Base-by-base conservation (phyloP, 2,329 filamentous ascomycete species). In the Rhinocladiella similis region DNA sequence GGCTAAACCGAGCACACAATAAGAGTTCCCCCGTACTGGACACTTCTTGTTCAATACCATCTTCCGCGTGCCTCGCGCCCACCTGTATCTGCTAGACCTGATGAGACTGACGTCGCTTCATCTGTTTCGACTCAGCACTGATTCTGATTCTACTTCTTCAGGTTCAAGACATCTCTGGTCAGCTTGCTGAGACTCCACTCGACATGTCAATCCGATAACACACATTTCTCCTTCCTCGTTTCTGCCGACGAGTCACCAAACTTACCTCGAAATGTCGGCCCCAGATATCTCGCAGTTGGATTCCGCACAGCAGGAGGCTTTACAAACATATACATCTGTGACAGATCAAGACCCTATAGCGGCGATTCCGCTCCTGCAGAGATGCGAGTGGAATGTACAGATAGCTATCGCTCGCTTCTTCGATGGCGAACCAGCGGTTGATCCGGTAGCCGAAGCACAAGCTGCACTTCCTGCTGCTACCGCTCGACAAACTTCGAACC, bases 391-490 rank as follows among this genome's bases (percentile, higher is more conserved):
- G 94, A 99, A 97, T 69, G 89, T 96, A 0, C 89, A 97, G 87
- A 96, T 97, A 67, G 93, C 94, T 56, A 93, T 99, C 62, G 85
- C 94, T 63, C 95, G 95, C 70, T 97, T 97, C 83, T 99, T 97
- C 71, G 94, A 99, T 68, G 94, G 94, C 65, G 94, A 97, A 75
- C 88, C 88, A 3, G 83, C 91, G 47, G 62, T 57, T 16, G 90
- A 96, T 70, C 88, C 85, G 12, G 77, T 93, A 16, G 88, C 89
- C 56, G 90, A 94, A 75, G 89, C 89, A 56, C 81, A 86, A 49
- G 82, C 86, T 47, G 80, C 82, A 6, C 80, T 85, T 38, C 86
- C 87, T 16, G 83, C 84, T 46, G 79, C 83, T 61, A 75, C 84
- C 56, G 76, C 80, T 13, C 81, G 90, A 62, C 84, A 88, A 60